Base-by-base conservation (phyloP, 2,329 filamentous ascomycete species). In the Bertia moriformis region DNA sequence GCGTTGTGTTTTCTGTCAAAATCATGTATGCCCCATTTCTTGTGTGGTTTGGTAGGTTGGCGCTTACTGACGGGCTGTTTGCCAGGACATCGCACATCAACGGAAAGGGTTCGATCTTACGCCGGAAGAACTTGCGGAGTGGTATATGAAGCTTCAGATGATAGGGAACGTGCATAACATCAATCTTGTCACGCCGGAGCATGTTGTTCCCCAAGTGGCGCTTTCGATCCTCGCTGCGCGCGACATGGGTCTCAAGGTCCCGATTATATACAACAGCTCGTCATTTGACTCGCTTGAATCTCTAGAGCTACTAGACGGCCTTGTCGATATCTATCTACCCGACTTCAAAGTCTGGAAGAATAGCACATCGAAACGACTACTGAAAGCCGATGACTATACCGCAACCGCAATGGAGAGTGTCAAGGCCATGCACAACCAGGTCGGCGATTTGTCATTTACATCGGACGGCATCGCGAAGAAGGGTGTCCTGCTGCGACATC, bases 131-230 rank as follows among this genome's bases (percentile, higher is more conserved):
- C 68, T 93, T 3, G 85, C 71, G 4, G 77, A 82, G 39, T 91
- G 85, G 85, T 88, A 81, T 57, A 49, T 91, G 41, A 91, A 91
- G 59, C 62, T 93, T 33, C 84, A 91, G 53, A 67, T 83, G 19
- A 69, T 84, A 2, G 85, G 83, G n/a, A 62, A 68, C 5, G 82
- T 85, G n/a, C 84, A 93, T 61, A 91, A 91, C 54, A 88, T 93
- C 65, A 91, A 93, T 55, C 72, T 89, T 17, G 72, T 93, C 42
- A 93, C 84, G 0, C 84, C 85, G 0, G 85, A 93, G 53, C 86
- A 93, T 54, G 82, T 93, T 14, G 84, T 87, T 3, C 83, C 85
- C 0, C 85, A 91, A 53, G 82, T 91, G 7, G 83, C 73, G 1
- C 62, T 91, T 20, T 79, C 78, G 13, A 84, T 91, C 47, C 63